Base-by-base conservation (phyloP, 139 green algal genomes). In the Ettlia oleoabundans region DNA sequence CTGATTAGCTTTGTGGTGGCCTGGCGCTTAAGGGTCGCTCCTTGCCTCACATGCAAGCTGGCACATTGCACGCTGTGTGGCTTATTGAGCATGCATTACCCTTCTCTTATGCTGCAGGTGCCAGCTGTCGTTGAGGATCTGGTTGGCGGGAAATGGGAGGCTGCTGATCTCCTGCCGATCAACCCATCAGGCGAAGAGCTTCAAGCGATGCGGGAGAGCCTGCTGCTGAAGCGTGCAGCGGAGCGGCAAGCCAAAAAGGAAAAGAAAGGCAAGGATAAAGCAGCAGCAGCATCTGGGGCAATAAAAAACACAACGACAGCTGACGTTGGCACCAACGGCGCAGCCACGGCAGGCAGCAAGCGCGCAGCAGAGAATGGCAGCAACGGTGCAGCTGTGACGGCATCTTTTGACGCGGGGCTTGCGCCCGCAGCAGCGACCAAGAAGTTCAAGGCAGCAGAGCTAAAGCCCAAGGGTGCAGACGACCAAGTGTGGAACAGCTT, bases 161-260 rank as follows among this genome's bases (percentile, higher is more conserved):
- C 85, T 9, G 72, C 79, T 1, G 87, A 94, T 40, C 63, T 88
- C 21, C 73, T 95, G 22, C 86, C 83, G 4, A 33, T 97, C 51
- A 95, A 96, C 78, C 88, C 89, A 1, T 77, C 77, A 6, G 47
- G 43, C 35, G 78, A 85, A 22, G 87, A 93, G 84, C 66, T 89
- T 28, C 84, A 89, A 76, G 52, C 41, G 52, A 76, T 93, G 55
- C 75, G 88, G 2, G 76, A 90, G 6, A 63, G 33, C 43, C 74
- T 92, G 86, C 62, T 91, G 64, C 69, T 63, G 3, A 55, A 81
- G 80, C 80, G 82, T 26, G 73, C 83, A 22, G 82, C 83, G 7
- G 71, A 67, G 51, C 64, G 53, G n/a, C 58, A 41, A 2, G 82
- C 80, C 21, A 90, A 86, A 38, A 74, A 79, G 43, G 51, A 55